phyloP scores from a whole-genome alignment of 768 basidiomycete genomes.

The Candolleomyces aberdarensis region DNA sequence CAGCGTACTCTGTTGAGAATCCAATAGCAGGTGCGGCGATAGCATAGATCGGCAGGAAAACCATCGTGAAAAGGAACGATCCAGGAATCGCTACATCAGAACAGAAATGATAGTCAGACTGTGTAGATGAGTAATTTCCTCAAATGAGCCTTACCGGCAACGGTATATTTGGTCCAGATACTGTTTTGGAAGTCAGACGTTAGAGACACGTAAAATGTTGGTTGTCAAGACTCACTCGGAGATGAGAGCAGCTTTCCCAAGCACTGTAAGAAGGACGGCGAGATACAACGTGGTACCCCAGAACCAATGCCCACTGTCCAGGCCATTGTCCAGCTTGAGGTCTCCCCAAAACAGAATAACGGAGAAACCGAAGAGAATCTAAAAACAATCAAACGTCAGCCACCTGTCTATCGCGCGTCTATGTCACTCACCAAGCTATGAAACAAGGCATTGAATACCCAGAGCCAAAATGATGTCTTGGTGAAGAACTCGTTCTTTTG shows the following conservation, averaged over 20 bases:
- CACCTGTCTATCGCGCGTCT: neutral
- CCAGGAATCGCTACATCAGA: slow-evolving; percentile 80
- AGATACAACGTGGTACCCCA: slow-evolving; percentile 98
- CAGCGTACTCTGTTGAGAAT: slow-evolving; percentile 88
- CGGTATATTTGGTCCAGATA: slow-evolving; percentile 99
- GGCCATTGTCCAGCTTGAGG: slow-evolving; percentile 73
- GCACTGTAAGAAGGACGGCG: slow-evolving; percentile 87
- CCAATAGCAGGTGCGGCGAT: slow-evolving; percentile 80
- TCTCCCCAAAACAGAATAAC: slow-evolving; percentile 93
- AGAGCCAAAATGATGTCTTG: slow-evolving; percentile 87
- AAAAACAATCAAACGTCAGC: slow-evolving; percentile 6
- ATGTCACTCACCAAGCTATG: slow-evolving; percentile 71
- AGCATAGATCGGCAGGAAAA: slow-evolving; percentile 89
- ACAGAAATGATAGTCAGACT: slow-evolving; percentile 7
- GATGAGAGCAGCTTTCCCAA: slow-evolving; percentile 95
- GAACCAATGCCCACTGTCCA: slow-evolving; percentile 94
- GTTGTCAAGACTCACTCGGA: slow-evolving; percentile 73
- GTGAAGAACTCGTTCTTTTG: slow-evolving; percentile 95
- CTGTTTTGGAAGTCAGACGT: slow-evolving; percentile 35
- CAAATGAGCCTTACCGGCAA: slow-evolving; percentile 57
- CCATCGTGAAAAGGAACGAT: slow-evolving; percentile 95
- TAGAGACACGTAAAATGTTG: neutral
- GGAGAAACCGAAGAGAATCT: slow-evolving; percentile 89
- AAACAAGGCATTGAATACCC: slow-evolving; percentile 86
- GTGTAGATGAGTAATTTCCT: neutral